A percentile compares a stretch with the other conserved stretches of the same genome.
Conservation (phyloP, 2,329 filamentous ascomycete genomes). For the Sclerotinia trifoliorum region DNA sequence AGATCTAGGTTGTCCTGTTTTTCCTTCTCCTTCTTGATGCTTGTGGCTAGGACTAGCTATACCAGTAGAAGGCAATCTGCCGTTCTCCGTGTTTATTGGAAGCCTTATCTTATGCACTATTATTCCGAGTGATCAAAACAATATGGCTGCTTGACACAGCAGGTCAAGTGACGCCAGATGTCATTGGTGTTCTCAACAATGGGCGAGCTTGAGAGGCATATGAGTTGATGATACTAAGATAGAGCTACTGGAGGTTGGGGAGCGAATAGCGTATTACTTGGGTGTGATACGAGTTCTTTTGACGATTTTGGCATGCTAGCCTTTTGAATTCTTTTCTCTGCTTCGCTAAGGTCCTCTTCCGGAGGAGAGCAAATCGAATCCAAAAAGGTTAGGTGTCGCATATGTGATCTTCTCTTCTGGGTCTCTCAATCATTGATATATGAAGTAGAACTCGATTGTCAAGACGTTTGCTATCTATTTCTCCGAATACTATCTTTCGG, state of each 20-base stretch:
- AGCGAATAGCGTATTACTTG: neutral
- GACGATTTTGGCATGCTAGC: slow-evolving; percentile 39
- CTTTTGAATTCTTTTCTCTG: slow-evolving; percentile 48
- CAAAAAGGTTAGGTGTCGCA: no score
- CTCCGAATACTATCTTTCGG: neutral
- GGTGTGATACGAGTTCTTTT: slow-evolving; percentile 28
- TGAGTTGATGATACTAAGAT: neutral
- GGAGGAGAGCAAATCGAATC: neutral
- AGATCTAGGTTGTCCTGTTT: no score
- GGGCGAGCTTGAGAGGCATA: no score
- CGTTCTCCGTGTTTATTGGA: neutral
- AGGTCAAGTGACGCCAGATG: no score
- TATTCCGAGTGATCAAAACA: neutral
- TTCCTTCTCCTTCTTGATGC: no score
- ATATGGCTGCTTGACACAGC: no score
- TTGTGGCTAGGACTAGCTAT: neutral
- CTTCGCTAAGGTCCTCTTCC: slow-evolving; percentile 46
- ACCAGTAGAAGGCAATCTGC: neutral
- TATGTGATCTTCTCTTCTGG: no score
- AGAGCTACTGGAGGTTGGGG: neutral
- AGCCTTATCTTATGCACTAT: neutral
- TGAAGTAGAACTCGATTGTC: neutral
- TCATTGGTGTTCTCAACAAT: no score
- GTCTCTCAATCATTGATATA: no score
- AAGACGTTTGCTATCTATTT: neutral